These are phyloP conservation scores for Hypoxylon cercidicola DNA, from an alignment of 495 filamentous ascomycete genomes.

Conservation along the genomic window DNA sequence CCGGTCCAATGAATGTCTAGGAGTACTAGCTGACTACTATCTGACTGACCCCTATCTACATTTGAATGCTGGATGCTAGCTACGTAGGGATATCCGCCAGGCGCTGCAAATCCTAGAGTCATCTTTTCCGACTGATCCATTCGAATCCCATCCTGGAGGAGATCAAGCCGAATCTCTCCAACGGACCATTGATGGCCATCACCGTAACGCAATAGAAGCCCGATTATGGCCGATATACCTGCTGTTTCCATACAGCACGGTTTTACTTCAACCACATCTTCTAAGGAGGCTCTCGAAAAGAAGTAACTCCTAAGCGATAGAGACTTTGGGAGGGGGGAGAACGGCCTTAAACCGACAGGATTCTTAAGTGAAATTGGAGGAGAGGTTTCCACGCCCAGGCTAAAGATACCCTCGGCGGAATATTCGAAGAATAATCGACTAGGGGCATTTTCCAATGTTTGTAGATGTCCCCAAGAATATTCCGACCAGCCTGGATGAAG, in stretches of 20 bases:
- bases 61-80: neutral
- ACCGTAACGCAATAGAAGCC: constrained; percentile 1
- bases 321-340: neutral
- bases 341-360: neutral
- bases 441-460: too few species aligned
- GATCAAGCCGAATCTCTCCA: constrained; percentile 8
- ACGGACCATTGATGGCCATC: constrained; percentile 1
- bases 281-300: neutral
- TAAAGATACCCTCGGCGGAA: neutral
- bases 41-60: constrained; percentile 2
- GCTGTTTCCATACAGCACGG: constrained; percentile 4
- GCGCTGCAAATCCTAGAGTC: neutral
- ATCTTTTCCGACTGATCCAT: neutral
- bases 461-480: neutral
- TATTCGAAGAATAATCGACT: neutral
- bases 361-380: neutral
- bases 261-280: neutral
- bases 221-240: neutral
- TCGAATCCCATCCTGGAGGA: neutral
- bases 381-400: too few species aligned
- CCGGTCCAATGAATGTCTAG: constrained; percentile 4
- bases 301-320: neutral
- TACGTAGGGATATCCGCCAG: constrained; percentile 3
- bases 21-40: neutral
- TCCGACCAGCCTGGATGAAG: neutral